Evolutionary conservation across 306 rosid species (phyloP).

Genomic region (Abrus precatorius): DNA sequence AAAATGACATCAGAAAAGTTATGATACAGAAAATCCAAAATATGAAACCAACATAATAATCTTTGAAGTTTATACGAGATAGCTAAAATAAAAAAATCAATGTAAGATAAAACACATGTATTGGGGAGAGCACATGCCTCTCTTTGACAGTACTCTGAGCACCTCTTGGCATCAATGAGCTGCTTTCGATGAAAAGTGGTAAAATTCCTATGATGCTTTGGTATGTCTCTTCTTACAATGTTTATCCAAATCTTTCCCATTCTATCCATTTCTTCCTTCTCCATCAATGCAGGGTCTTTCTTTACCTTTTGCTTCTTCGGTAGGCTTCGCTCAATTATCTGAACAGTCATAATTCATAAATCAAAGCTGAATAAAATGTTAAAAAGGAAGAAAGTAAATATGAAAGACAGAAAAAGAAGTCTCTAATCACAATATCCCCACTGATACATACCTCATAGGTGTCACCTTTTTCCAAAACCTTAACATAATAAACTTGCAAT

Average conservation of each 20-base stretch:
- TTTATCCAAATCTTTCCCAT: conserved; percentile 85
- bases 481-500: conserved; percentile 89
- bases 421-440: background rate
- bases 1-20: conserved; percentile 41
- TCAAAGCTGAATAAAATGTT: conserved; percentile 33
- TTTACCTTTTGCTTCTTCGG: conserved; percentile 82
- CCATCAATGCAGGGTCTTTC: conserved; percentile 84
- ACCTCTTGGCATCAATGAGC: conserved; percentile 89
- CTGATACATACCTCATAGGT: conserved; percentile 82
- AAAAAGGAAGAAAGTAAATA: conserved; percentile 9
- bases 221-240: conserved; percentile 91
- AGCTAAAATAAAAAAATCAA: conserved; percentile 33
- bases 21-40: conserved; percentile 15
- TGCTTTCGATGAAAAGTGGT: conserved; percentile 86
- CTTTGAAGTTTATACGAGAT: conserved; percentile 11
- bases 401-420: conserved; percentile 9
- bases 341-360: conserved; percentile 45
- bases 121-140: conserved; percentile 68
- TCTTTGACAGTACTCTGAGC: conserved; percentile 95
- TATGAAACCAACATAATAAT: conserved; percentile 35
- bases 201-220: conserved; percentile 86
- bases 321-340: conserved; percentile 96
- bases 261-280: conserved; percentile 91
- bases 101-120: conserved; percentile 17
- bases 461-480: conserved; percentile 99